Conservation (phyloP, 2,329 filamentous ascomycete genomes). For the Gliomastix tumulicola region DNA sequence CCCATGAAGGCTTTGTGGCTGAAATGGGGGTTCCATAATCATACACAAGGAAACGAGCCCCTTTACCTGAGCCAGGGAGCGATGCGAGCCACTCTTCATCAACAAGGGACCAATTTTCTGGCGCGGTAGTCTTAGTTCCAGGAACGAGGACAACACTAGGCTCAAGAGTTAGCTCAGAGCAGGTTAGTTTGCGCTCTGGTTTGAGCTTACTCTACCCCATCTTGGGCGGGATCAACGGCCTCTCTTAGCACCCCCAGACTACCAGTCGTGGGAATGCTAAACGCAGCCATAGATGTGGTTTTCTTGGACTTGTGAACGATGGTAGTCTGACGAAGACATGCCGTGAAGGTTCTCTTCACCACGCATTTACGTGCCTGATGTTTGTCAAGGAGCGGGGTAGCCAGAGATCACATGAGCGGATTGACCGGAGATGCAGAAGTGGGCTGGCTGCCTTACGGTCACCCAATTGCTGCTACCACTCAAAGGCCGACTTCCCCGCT, state of each 20-base stretch:
- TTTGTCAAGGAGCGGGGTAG: too few species aligned
- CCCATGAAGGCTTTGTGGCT: conserved; percentile 2
- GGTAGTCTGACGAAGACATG: too few species aligned
- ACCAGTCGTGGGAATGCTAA: too few species aligned
- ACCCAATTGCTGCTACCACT: too few species aligned
- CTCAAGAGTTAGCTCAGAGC: not conserved
- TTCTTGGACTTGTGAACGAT: too few species aligned
- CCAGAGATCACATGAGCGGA: too few species aligned
- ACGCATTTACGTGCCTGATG: too few species aligned
- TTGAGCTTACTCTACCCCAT: conserved; percentile 1
- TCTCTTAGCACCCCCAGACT: not conserved
- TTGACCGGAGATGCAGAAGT: too few species aligned
- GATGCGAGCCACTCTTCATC: conserved; percentile 1
- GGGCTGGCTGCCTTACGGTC: too few species aligned
- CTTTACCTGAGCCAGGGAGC: conserved; percentile 1
- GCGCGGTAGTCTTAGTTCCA: not conserved
- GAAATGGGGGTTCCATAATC: conserved; percentile 1
- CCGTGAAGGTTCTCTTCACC: too few species aligned
- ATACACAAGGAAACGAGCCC: conserved; percentile 1
- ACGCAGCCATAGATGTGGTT: too few species aligned
- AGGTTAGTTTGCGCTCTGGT: not conserved
- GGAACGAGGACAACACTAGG: conserved; percentile 3
- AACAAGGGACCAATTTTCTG: conserved; percentile 3
- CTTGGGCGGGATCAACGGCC: not conserved
- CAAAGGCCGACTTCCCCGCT: too few species aligned